Conservation (phyloP, 2,329 filamentous ascomycete genomes). For the Cytospora piceicola region DNA sequence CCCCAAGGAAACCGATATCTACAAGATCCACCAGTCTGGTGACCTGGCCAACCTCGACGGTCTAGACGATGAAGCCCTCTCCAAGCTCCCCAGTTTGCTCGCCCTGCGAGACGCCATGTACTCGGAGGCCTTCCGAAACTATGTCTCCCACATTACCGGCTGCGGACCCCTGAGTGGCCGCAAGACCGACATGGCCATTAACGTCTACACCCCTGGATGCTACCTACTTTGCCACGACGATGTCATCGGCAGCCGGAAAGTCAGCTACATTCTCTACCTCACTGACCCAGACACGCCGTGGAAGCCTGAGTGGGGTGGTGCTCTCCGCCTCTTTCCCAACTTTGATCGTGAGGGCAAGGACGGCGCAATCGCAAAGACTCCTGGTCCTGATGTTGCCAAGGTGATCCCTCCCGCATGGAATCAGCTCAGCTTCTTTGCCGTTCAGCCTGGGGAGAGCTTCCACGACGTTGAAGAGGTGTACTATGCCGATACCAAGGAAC, state of each 20-base stretch:
- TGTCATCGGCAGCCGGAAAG: slow-evolving; percentile 92
- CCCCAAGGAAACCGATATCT: slow-evolving; percentile 98
- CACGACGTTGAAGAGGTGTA: slow-evolving; percentile 99
- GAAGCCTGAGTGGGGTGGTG: slow-evolving; percentile 91
- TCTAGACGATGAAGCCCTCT: slow-evolving; percentile 81
- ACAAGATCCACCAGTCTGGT: slow-evolving; percentile 98
- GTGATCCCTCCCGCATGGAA: slow-evolving; percentile 95
- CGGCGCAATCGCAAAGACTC: slow-evolving; percentile 77
- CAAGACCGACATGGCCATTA: slow-evolving; percentile 99
- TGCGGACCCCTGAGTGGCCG: slow-evolving; percentile 85
- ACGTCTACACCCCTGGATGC: slow-evolving; percentile 95
- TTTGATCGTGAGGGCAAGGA: slow-evolving; percentile 66
- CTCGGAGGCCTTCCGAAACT: slow-evolving; percentile 85
- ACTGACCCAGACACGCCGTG: slow-evolving; percentile 90
- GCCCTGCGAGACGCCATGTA: slow-evolving; percentile 93
- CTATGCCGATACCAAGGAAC: slow-evolving; percentile 62
- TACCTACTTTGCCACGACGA: slow-evolving; percentile 97
- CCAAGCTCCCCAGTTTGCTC: slow-evolving; percentile 86
- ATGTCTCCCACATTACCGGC: slow-evolving; percentile 82
- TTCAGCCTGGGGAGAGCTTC: slow-evolving; percentile 97
- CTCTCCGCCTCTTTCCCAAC: slow-evolving; percentile 82
- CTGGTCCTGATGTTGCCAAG: slow-evolving; percentile 76
- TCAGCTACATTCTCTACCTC: slow-evolving; percentile 97
- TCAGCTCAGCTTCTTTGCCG: slow-evolving; percentile 96
- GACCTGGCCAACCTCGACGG: slow-evolving; percentile 97